Evolutionary conservation across 2,329 filamentous ascomycete species (phyloP), one percentile per base, ranked within the genome.

Genomic region (Fusarium sp.): DNA sequence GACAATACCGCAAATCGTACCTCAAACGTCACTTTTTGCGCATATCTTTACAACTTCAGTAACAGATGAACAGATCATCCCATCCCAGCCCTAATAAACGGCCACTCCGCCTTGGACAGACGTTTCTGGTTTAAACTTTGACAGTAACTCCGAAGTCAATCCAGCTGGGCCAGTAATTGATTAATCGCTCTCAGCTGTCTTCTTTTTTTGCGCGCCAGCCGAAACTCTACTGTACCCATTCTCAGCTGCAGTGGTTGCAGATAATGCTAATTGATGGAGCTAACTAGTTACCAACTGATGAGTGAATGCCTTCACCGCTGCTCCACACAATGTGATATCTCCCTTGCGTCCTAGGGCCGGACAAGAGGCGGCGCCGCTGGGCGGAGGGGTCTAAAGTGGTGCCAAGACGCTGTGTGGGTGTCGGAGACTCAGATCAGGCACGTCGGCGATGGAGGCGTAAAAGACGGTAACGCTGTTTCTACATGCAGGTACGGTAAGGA

Each of bases 301-400:
- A 38, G 24, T 53, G 36, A 48, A 60, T 52, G 52, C 66, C 63
- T 69, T 69, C 62, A 69, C 66, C 66, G 66, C 60, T 38, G 52
- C 57, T 50, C 63, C 57, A 22, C 50, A 50, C 26, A 34, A 63
- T 67, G 42, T 67, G 36, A 58, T 45, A 46, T 39, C 52, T 69
- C 67, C 67, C 67, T 70, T 70, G 67, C 67, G n/a, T 69, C 48
- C 33, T 34, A 11, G 53, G 45, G 44, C 40, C 50, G 9, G 55
- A 60, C 49, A 43, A 62, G 50, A 55, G 54, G 50, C 55, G 62
- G 57, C 66, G 62, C 45, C 45, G 40, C 62, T 68, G 43, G 66
- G 62, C 51, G 57, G 40, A 49, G 45, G 38, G 39, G 31, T 43
- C 55, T 33, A 57, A 44, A 48, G 31, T 50, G 20, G 33, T 28